A percentile compares a stretch with the other conserved stretches of the same genome.
These are phyloP conservation scores for Phytomonas sp. DNA, from an alignment of 208 protist genomes.

Conservation along the genomic window DNA sequence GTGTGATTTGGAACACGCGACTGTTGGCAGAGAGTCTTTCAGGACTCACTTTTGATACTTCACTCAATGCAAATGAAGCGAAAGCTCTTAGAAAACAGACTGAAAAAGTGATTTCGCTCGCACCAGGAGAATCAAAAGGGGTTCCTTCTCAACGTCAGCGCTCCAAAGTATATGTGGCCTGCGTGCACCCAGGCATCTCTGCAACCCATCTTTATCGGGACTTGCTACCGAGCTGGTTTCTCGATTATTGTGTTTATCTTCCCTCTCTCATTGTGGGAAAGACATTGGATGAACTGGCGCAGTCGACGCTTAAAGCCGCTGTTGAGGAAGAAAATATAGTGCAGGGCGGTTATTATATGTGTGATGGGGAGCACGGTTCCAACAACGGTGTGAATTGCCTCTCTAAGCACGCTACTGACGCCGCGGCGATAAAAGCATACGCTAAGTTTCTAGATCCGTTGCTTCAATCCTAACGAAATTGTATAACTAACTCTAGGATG, in stretches of 20 bases:
- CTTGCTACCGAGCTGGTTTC: slow-evolving; percentile 48
- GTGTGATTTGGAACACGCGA: slow-evolving; percentile 74
- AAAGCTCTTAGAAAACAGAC: background rate
- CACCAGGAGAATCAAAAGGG: background rate
- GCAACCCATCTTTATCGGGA: slow-evolving; percentile 80
- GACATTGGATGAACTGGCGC: slow-evolving; percentile 72
- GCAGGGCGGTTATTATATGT: slow-evolving; percentile 77
- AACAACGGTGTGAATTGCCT: slow-evolving; percentile 57
- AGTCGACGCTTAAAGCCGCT: slow-evolving; percentile 50
- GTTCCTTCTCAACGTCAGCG: background rate
- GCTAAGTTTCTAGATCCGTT: slow-evolving; percentile 13
- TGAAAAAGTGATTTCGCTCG: background rate
- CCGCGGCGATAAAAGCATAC: slow-evolving; percentile 27
- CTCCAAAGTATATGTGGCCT: slow-evolving; percentile 62
- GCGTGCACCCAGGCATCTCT: slow-evolving; percentile 69
- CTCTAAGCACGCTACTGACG: slow-evolving; percentile 36
- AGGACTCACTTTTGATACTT: background rate
- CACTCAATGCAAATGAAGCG: background rate
- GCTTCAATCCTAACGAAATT: background rate
- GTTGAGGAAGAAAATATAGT: slow-evolving; percentile 33
- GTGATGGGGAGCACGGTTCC: slow-evolving; percentile 58
- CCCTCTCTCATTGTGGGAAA: slow-evolving; percentile 77
- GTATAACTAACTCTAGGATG: background rate
- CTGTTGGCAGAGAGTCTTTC: slow-evolving; percentile 47
- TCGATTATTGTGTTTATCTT: slow-evolving; percentile 72